Base-by-base conservation (phyloP, 495 filamentous ascomycete genomes). In the Saxophila tyrrhenica region DNA sequence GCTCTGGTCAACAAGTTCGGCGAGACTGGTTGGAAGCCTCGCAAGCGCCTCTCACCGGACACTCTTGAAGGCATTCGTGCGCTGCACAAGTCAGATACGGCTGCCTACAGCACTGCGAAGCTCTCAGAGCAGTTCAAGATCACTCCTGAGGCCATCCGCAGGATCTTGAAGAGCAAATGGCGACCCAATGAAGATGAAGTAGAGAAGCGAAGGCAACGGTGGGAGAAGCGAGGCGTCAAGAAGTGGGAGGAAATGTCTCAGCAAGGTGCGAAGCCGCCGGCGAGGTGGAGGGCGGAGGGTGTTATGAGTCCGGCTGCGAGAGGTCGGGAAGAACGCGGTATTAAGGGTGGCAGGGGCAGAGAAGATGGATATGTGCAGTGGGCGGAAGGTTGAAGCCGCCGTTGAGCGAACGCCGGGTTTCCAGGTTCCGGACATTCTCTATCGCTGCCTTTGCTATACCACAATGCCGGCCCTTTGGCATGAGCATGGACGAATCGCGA, bases 161-260 rank as follows among this genome's bases (percentile, higher is more conserved):
- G 92, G 20, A 92, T 98, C 25, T 67, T 98, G 61, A 87, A 79
- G 66, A 83, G 79, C 65, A 91, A 85, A 55, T 97, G 92, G 92
- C 71, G 64, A 54, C 85, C 89, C 1, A 75, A 68, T 11, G 70
- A 77, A 9, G 77, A 81, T 10, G 82, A 89, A 61, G 55, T 67
- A 22, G 73, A 78, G 35, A 71, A 80, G 5, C 77, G 87, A 48
- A 74, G 80, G 60, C 61, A 71, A 56, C 72, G 86, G 51, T 98
- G 92, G 92, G 79, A 83, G 57, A 82, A 77, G 25, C 77, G 92
- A 44, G 88, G 89, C 20, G 80, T 83, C 60, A 70, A 70, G 24
- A 85, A 95, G 54, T 95, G 88, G 88, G 69, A 69, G 48, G 74
- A 81, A 38, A 77, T 85, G 76, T 81, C 80, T 7, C 84, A 85